Conservation (phyloP, 2,329 filamentous ascomycete species). For the Colletotrichum cuscutae region DNA sequence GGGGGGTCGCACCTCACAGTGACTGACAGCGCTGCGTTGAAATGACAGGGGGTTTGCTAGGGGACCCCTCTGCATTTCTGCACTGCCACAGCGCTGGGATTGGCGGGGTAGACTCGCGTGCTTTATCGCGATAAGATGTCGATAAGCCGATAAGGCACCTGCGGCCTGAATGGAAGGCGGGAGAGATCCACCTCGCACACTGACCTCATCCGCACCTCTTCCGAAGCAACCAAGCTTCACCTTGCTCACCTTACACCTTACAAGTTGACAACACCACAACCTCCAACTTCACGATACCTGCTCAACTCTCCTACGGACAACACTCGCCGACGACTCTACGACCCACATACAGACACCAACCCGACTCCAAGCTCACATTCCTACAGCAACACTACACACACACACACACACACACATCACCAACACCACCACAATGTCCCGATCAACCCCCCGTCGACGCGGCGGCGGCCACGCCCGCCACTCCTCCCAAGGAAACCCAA, state of each 20-base stretch:
- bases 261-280: neutral
- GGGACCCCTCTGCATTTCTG: slow-evolving; percentile 7
- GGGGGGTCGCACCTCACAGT: no score
- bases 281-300: neutral
- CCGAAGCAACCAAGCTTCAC: neutral
- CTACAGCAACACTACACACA: slow-evolving; percentile 33
- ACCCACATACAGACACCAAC: neutral
- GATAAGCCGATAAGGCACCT: slow-evolving; percentile 11
- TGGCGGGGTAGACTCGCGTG: slow-evolving; percentile 13
- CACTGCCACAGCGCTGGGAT: slow-evolving; percentile 29
- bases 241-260: no score
- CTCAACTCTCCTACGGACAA: neutral
- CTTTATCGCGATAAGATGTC: neutral
- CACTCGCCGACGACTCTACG: neutral
- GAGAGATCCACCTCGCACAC: neutral
- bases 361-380: slow-evolving; percentile 23
- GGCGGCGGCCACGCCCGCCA: slow-evolving; percentile 49
- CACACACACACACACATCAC: neutral
- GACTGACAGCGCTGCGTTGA: neutral
- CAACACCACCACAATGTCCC: slow-evolving; percentile 50
- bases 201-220: slow-evolving; percentile 14
- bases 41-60: slow-evolving; percentile 17
- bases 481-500: slow-evolving; percentile 47
- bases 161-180: neutral
- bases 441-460: slow-evolving; percentile 52